phyloP scores from a whole-genome alignment of 2,329 filamentous ascomycete species.

The Delphinella strobiligena region DNA sequence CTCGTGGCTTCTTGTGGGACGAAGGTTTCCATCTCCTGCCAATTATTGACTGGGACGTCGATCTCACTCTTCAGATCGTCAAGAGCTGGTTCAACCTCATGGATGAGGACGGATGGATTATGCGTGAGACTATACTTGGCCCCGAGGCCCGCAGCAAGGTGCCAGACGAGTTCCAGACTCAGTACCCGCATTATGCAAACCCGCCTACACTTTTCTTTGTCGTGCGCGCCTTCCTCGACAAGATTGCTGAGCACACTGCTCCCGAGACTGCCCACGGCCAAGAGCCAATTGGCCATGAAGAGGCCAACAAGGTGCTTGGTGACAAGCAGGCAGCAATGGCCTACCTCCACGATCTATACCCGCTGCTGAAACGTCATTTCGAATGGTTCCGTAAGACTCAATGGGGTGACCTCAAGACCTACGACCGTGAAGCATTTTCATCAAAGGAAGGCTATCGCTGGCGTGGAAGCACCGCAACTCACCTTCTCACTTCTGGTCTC shows the following conservation, averaged over 20 bases:
- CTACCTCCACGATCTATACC: conserved; percentile 69
- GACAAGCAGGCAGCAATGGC: conserved; percentile 55
- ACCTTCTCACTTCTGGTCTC: conserved; percentile 84
- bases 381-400: conserved; percentile 94
- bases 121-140: conserved; percentile 88
- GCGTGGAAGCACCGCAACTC: conserved; percentile 76
- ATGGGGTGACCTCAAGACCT: conserved; percentile 76
- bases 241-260: conserved; percentile 21
- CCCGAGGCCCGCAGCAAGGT: conserved; percentile 90
- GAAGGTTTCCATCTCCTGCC: conserved; percentile 92
- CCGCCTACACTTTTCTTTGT: conserved; percentile 90
- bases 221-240: conserved; percentile 72
- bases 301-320: conserved; percentile 43
- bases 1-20: conserved; percentile 93
- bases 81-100: conserved; percentile 94
- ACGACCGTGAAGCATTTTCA: conserved; percentile 80
- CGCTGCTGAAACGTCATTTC: conserved; percentile 77
- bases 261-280: conserved; percentile 15
- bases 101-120: conserved; percentile 96
- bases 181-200: conserved; percentile 96
- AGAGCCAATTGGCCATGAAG: conserved; percentile 19
- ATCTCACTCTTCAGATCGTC: conserved; percentile 74
- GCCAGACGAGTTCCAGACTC: conserved; percentile 79
- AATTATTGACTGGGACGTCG: conserved; percentile 86
- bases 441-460: conserved; percentile 90